Evolutionary conservation across 805 yeast species (phyloP), one percentile per base, ranked within the genome.

Genomic region (Ogataea nitratoaversa): DNA sequence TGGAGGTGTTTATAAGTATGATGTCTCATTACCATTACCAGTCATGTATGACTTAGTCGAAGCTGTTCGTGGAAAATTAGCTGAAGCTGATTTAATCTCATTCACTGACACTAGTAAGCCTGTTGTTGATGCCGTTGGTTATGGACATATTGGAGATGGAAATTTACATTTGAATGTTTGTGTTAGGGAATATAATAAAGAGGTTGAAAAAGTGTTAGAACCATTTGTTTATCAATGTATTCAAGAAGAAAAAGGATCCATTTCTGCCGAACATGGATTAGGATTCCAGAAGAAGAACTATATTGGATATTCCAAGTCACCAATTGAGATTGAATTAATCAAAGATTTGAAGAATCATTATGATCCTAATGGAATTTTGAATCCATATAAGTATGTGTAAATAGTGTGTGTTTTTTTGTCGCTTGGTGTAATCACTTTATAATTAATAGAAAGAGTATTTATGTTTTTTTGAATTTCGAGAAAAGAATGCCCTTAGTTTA

Each of bases 81-180:
- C 44, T 2, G 78, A 71, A 25, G 71, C 74, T 23, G 80, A 74
- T 2, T 65, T 91, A 40, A 65, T 81, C 18, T 86, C 84, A 39
- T 78, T 73, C 34, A 77, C 79, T 25, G 83, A 76, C 31, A 70
- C 73, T 3, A 74, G 72, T 60, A 56, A 58, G 38, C 96, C 97
- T 2, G 97, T 86, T 2, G 82, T 87, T 39, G 83, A 79, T 45
- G 95, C 95, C 9, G 81, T 91, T 49, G 99, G 99, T 0, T 93
- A 91, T 56, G 99, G 99, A n/a, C 99, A 93, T 58, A 76, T 93
- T 54, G 99, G 99, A 41, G 99, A 93, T 60, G 98, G 99, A 38
- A 93, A 93, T 65, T 70, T 93, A 55, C 99, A 93, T 63, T 76
- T 93, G 58, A 93, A 93, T 59, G 95, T 93, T 37, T 83, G 95